Percentiles rank a stretch among this genome's conserved stretches.
Conservation (phyloP, 495 filamentous ascomycete genomes). For the Sordaria brevicollis region DNA sequence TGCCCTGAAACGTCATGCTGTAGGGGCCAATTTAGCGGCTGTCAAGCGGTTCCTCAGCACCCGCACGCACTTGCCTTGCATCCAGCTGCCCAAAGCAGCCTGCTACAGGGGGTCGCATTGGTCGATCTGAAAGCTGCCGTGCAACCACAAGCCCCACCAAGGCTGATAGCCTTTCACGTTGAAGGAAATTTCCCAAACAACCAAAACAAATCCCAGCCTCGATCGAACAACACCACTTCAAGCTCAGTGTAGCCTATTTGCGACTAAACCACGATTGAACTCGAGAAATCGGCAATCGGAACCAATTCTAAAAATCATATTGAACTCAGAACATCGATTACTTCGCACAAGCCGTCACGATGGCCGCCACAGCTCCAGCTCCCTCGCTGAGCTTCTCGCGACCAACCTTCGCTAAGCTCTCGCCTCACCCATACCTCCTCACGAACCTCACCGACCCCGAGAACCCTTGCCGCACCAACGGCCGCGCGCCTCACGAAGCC, state of each 20-base stretch:
- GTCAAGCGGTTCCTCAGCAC: background rate
- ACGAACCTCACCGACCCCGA: slow-evolving; percentile 63
- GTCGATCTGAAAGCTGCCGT: background rate
- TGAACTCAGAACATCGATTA: background rate
- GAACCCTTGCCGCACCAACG: slow-evolving; percentile 60
- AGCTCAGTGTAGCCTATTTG: background rate
- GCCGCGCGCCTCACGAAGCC: slow-evolving; percentile 57
- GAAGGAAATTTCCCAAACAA: slow-evolving; percentile 9
- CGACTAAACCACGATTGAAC: background rate
- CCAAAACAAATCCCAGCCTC: background rate
- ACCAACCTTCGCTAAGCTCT: slow-evolving; percentile 78
- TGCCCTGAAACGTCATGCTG: background rate
- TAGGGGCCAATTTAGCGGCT: background rate
- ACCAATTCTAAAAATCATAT: background rate
- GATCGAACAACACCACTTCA: background rate
- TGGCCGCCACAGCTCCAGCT: slow-evolving; percentile 11
- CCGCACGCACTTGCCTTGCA: background rate
- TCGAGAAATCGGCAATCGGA: background rate
- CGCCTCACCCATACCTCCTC: slow-evolving; percentile 80
- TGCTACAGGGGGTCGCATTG: background rate
- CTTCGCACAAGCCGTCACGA: slow-evolving; percentile 1
- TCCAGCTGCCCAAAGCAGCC: background rate
- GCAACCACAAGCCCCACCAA: slow-evolving; percentile 5
- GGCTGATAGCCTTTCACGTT: slow-evolving; percentile 4
- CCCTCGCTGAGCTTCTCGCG: slow-evolving; percentile 58